Percentiles rank a stretch among this genome's conserved stretches.
Evolutionary conservation across 2,329 filamentous ascomycete species (phyloP).

Genomic region (Dendrostoma leiphaemia): DNA sequence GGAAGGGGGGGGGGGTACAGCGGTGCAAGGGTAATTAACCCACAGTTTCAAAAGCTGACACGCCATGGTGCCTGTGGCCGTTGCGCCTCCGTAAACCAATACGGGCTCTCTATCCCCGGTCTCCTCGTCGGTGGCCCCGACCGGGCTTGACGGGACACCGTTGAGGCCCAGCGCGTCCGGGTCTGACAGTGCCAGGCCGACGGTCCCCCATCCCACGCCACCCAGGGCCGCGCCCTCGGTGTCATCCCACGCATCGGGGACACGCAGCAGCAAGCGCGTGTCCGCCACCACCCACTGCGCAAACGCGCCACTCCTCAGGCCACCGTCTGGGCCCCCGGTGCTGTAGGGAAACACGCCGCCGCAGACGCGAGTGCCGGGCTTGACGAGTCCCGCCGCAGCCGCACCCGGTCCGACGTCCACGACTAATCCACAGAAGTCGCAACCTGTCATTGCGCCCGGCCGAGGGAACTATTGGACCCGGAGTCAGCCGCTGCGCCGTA

Average conservation of each 20-base stretch:
- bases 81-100: conserved; percentile 16
- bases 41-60: conserved; percentile 16
- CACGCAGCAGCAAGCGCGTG: not conserved
- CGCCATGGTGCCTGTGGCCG: conserved; percentile 16
- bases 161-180: conserved; percentile 1
- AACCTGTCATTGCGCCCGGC: conserved; percentile 25
- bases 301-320: conserved; percentile 1
- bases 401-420: conserved; percentile 19
- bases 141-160: not conserved
- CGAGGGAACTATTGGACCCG: no score
- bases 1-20: no score
- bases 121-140: no score
- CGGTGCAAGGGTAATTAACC: no score
- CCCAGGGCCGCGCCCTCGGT: conserved; percentile 5
- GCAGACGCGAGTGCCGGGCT: conserved; percentile 19
- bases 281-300: conserved; percentile 3
- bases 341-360: conserved; percentile 18
- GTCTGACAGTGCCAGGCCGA: conserved; percentile 7
- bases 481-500: no score
- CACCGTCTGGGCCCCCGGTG: not conserved
- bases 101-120: no score
- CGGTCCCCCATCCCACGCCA: conserved; percentile 5
- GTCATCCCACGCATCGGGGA: not conserved
- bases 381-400: not conserved
- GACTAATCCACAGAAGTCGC: conserved; percentile 29